Conservation (phyloP, 805 yeast species). For the Osmozyma mogii region DNA sequence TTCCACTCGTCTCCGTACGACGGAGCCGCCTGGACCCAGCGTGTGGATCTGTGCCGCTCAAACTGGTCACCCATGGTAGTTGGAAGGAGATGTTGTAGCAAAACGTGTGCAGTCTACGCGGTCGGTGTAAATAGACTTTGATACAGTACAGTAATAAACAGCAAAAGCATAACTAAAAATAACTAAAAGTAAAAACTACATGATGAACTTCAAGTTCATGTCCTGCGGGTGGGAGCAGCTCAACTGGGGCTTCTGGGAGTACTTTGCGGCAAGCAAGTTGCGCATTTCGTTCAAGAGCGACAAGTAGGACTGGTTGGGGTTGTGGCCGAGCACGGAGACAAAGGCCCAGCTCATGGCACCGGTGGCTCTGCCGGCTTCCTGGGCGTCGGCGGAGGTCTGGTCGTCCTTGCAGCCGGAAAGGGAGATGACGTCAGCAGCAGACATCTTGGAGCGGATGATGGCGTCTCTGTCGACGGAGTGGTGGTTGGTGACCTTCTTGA, state of each 20-base stretch:
- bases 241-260: conserved; percentile 78
- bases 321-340: conserved; percentile 49
- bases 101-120: too few species aligned
- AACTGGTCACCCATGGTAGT: conserved; percentile 28
- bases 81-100: too few species aligned
- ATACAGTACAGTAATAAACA: too few species aligned
- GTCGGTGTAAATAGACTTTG: too few species aligned
- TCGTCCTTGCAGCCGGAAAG: conserved; percentile 78
- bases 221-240: conserved; percentile 80
- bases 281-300: conserved; percentile 68
- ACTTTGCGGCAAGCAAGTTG: conserved; percentile 49
- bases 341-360: conserved; percentile 87
- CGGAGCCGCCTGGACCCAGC: conserved; percentile 40
- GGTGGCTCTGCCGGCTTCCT: conserved; percentile 59
- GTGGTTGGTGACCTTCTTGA: background rate
- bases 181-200: too few species aligned
- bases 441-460: conserved; percentile 44
- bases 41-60: conserved; percentile 34
- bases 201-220: conserved; percentile 32
- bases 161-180: too few species aligned
- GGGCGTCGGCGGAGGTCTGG: conserved; percentile 76
- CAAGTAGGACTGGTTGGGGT: conserved; percentile 62
- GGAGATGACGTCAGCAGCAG: conserved; percentile 71
- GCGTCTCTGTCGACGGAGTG: background rate
- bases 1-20: conserved; percentile 36